Percentiles rank a stretch among this genome's conserved stretches.
Evolutionary conservation across 2,329 filamentous ascomycete species (phyloP).

Genomic region (Colletotrichum costaricense): DNA sequence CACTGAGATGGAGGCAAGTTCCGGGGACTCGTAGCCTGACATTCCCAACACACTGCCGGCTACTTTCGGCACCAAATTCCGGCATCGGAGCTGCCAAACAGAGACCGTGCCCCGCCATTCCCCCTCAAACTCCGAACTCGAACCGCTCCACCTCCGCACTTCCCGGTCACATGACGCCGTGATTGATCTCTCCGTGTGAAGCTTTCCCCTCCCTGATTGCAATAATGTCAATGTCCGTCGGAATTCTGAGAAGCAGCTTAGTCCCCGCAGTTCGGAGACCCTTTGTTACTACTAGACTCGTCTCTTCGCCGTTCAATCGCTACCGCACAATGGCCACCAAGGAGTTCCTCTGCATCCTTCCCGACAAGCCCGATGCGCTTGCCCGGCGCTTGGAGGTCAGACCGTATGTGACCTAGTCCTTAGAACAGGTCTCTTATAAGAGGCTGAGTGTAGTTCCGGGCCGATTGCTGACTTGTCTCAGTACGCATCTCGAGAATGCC

Average conservation of each 20-base stretch:
- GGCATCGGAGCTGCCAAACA: constrained; percentile 11
- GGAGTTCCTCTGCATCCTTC: constrained; percentile 35
- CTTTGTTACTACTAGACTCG: background rate
- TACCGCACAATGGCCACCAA: constrained; percentile 31
- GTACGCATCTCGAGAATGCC: constrained; percentile 25
- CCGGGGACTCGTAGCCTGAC: no score
- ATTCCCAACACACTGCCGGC: background rate
- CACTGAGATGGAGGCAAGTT: no score
- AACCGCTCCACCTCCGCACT: background rate
- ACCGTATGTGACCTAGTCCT: background rate
- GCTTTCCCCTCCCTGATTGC: background rate
- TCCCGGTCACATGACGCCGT: constrained; percentile 5
- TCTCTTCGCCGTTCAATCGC: constrained; percentile 3
- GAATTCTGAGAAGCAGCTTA: constrained; percentile 10
- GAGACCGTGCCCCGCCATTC: background rate
- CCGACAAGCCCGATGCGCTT: constrained; percentile 32
- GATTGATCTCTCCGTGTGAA: background rate
- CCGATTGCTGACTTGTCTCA: background rate
- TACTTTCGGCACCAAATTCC: constrained; percentile 6
- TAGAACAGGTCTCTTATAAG: background rate
- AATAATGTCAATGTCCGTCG: constrained; percentile 24
- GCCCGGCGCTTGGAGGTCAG: constrained; percentile 24
- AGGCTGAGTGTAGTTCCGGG: background rate
- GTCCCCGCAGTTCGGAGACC: constrained; percentile 16
- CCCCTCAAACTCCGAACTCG: background rate